phyloP scores from a whole-genome alignment of 1,284 basidiomycete genomes.

The Rhodotorula sp. region DNA sequence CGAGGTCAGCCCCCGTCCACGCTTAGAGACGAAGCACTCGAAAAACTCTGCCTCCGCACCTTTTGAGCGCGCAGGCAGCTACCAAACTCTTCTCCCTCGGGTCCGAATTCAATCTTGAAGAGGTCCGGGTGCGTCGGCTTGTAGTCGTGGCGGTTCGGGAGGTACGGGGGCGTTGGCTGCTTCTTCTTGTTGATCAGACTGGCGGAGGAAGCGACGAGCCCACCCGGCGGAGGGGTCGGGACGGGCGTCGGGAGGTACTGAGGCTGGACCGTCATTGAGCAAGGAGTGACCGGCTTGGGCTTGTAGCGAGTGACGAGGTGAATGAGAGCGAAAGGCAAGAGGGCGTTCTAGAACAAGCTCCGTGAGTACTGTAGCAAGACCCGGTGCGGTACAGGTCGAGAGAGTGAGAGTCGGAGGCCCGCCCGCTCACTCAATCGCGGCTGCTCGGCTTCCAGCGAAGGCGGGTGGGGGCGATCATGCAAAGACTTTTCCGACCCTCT shows the following conservation, averaged over 20 bases:
- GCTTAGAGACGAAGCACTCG: neutral
- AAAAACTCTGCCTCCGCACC: constrained; percentile 5
- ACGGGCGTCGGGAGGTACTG: constrained; percentile 12
- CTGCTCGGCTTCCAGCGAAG: no score
- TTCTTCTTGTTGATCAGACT: constrained; percentile 6
- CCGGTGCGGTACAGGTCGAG: no score
- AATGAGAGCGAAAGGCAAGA: neutral
- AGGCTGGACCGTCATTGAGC: neutral
- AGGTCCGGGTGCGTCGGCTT: constrained; percentile 30
- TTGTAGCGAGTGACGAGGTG: neutral
- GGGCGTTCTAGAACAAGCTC: neutral
- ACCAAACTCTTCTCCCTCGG: constrained; percentile 36
- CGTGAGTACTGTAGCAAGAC: no score
- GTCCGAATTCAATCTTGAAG: constrained; percentile 34
- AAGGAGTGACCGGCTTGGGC: neutral
- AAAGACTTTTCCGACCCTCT: no score
- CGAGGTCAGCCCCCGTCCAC: neutral
- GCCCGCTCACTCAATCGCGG: no score
- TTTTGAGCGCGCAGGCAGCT: constrained; percentile 29
- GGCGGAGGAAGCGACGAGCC: no score
- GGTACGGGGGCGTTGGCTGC: constrained; percentile 30
- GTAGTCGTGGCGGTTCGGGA: constrained; percentile 32
- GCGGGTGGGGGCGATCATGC: no score
- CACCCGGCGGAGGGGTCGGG: constrained; percentile 11
- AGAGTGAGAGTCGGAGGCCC: no score